Base-by-base conservation (phyloP, 805 yeast species). In the Candida andamanensis region DNA sequence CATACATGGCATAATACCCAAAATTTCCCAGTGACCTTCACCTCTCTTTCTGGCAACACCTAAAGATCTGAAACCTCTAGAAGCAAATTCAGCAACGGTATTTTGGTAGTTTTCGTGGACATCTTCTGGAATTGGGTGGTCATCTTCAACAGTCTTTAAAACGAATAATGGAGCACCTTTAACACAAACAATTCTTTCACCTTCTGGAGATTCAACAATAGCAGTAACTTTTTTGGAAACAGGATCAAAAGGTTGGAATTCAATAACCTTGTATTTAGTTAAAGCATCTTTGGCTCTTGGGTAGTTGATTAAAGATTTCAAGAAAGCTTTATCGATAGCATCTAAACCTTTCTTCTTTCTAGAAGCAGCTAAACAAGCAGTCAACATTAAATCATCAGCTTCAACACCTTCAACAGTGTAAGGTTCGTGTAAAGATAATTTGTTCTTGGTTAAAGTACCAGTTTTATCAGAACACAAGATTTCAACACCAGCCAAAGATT, bases 11-110 rank as follows among this genome's bases (percentile, higher is more conserved):
- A 87, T 86, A 65, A 87, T 89, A 65, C 96, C 96, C 59, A 87
- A 73, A 53, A 87, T 86, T 72, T 87, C 95, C 95, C 95, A 87
- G 79, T 85, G 94, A 56, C 94, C 94, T 69, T 85, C 95, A 70
- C 94, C 95, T 75, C 95, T 80, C 85, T 85, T 85, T 78, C 96
- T 85, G 47, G 96, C 96, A 73, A 87, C 95, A 81, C 96, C 96
- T 63, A 87, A 76, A 58, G 96, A 87, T 72, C 96, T 78, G 90
- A 85, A 87, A 78, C 96, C 96, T 79, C 95, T 82, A 54, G 94
- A 80, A 60, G 96, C 96, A 63, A 87, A 85, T 72, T 87, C 96
- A 58, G 95, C 95, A 56, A 87, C 96, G 69, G 86, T 86, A 79
- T 85, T 84, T 76, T 86, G 94, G 69, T 87, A 87, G 76, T 84